Percentiles rank a stretch among this genome's conserved stretches.
Evolutionary conservation across 1,284 basidiomycete genomes (phyloP).

Genomic region (Ceratobasidium sp.): DNA sequence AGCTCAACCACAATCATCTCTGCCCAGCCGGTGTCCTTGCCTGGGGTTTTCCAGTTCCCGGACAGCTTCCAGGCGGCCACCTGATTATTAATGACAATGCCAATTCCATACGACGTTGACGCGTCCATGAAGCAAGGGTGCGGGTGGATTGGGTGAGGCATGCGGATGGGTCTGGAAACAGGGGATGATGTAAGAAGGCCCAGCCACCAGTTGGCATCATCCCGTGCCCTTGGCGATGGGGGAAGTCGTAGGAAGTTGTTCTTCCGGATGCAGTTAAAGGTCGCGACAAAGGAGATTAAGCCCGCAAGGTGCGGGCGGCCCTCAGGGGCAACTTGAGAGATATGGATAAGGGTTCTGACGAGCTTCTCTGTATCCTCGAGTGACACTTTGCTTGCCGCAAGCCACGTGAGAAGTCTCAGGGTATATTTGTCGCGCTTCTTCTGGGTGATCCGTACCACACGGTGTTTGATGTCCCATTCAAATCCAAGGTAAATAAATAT

Average conservation of each 20-base stretch:
- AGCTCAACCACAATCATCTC: slow-evolving; percentile 61
- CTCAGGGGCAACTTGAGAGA: not conserved
- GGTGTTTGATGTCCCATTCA: slow-evolving; percentile 54
- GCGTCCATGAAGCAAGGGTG: slow-evolving; percentile 55
- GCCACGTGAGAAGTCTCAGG: not conserved
- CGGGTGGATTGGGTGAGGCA: not conserved
- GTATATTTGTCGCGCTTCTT: not conserved
- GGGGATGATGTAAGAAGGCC: not conserved
- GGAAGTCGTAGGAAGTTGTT: not conserved
- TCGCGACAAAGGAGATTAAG: slow-evolving; percentile 6
- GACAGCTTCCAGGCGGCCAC: slow-evolving; percentile 57
- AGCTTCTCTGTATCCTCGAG: slow-evolving; percentile 26
- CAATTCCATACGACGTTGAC: slow-evolving; percentile 59
- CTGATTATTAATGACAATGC: slow-evolving; percentile 54
- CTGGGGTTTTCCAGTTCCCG: slow-evolving; percentile 52
- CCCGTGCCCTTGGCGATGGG: not conserved
- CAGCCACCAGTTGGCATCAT: slow-evolving; percentile 36
- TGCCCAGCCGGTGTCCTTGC: slow-evolving; percentile 61
- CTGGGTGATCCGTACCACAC: slow-evolving; percentile 4
- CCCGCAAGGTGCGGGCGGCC: slow-evolving; percentile 29
- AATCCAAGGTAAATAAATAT: slow-evolving; percentile 59
- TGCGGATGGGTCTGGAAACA: not conserved
- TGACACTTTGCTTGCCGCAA: not conserved
- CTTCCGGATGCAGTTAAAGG: not conserved
- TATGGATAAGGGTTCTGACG: slow-evolving; percentile 34